A percentile compares a stretch with the other conserved stretches of the same genome.
phyloP scores from a whole-genome alignment of 148 eudicot species.

The Gaultheria prostrata region DNA sequence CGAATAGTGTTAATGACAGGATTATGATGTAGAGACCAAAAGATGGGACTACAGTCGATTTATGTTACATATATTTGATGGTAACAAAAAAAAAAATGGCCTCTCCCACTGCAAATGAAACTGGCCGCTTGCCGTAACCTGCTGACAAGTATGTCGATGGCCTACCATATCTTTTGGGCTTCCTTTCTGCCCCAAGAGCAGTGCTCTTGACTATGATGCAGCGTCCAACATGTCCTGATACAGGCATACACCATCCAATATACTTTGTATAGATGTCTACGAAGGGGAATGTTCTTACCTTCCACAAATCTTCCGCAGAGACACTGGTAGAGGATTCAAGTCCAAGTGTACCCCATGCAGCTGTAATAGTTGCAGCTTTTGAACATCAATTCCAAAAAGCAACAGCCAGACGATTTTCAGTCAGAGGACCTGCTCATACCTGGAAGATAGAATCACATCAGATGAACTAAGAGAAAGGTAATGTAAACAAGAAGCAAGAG shows the following conservation, averaged over 20 bases:
- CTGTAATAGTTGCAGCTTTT: slow-evolving; percentile 49
- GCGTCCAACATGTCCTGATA: background rate
- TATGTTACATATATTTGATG: background rate
- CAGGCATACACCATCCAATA: background rate
- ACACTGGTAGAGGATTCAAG: slow-evolving; percentile 59
- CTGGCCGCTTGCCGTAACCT: too few species aligned
- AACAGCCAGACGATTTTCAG: slow-evolving; percentile 59
- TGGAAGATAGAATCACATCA: slow-evolving; percentile 18
- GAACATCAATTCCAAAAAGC: slow-evolving; percentile 89
- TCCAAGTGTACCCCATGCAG: slow-evolving; percentile 65
- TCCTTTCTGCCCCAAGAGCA: background rate
- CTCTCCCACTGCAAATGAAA: background rate
- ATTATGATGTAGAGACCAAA: background rate
- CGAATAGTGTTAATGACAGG: background rate
- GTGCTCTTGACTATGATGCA: background rate
- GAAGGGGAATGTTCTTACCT: slow-evolving; percentile 39
- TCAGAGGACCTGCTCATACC: slow-evolving; percentile 96
- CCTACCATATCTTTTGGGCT: too few species aligned
- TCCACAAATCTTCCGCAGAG: slow-evolving; percentile 83
- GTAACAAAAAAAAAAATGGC: background rate
- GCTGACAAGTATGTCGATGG: too few species aligned
- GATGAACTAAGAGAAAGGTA: background rate
- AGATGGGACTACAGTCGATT: background rate
- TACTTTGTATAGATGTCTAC: background rate
- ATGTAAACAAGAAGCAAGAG: background rate